Percentiles rank a stretch among this genome's conserved stretches.
Conservation (phyloP, 768 basidiomycete species). For the Sarcomyxa edulis region DNA sequence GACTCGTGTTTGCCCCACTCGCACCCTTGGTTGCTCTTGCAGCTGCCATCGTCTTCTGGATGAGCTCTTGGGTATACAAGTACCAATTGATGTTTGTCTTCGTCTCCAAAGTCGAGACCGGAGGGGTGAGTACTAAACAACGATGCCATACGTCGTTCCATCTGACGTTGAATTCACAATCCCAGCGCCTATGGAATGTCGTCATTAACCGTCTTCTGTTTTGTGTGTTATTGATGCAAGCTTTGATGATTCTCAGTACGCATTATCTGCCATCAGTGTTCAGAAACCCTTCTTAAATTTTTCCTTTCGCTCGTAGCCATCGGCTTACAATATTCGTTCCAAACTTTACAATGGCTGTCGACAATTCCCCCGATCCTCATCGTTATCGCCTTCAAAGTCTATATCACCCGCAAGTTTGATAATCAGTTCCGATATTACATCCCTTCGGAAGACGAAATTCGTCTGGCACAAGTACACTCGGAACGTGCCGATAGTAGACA, state of each 20-base stretch:
- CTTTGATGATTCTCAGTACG: constrained; percentile 82
- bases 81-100: constrained; percentile 97
- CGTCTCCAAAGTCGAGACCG: constrained; percentile 84
- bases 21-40: constrained; percentile 87
- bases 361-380: constrained; percentile 85
- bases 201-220: constrained; percentile 82
- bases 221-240: constrained; percentile 82
- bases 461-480: constrained; percentile 69
- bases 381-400: constrained; percentile 78
- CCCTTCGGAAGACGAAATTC: constrained; percentile 78
- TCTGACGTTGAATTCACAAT: constrained; percentile 1
- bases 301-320: constrained; percentile 48
- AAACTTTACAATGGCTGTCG: constrained; percentile 72
- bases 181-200: constrained; percentile 89
- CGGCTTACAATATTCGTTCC: constrained; percentile 74
- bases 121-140: constrained; percentile 76
- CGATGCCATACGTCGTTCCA: too few relatives aligned
- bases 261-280: constrained; percentile 8
- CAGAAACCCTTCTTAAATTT: constrained; percentile 7
- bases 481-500: constrained; percentile 67
- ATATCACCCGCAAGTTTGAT: constrained; percentile 66
- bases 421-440: constrained; percentile 74
- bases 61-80: constrained; percentile 86
- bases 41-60: constrained; percentile 83
- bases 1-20: constrained; percentile 88